Conservation (phyloP, 306 rosid species). For the Acmispon strigosus region DNA sequence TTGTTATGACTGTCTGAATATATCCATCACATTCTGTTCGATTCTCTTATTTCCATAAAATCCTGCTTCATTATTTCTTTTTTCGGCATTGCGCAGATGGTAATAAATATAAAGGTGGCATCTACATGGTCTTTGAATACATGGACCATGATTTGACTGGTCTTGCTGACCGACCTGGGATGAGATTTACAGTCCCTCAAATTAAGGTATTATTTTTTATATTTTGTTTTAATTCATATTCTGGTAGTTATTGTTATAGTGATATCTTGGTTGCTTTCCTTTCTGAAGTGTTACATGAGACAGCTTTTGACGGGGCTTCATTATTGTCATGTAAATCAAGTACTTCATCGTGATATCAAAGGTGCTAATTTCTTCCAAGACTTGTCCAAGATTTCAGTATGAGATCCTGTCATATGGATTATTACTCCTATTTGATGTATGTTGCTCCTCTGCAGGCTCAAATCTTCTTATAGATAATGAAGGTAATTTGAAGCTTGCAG, state of each 20-base stretch:
- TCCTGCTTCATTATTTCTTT: not conserved
- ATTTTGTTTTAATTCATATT: not conserved
- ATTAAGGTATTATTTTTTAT: conserved; percentile 40
- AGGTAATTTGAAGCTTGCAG: conserved; percentile 71
- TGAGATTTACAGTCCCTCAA: conserved; percentile 76
- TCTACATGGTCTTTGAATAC: conserved; percentile 78
- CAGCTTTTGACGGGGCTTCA: conserved; percentile 70
- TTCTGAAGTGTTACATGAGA: conserved; percentile 57
- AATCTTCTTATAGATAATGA: conserved; percentile 76
- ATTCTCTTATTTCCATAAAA: not conserved
- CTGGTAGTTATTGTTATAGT: not conserved
- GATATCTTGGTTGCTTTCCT: conserved; percentile 3
- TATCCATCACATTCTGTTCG: not conserved
- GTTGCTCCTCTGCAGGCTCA: conserved; percentile 46
- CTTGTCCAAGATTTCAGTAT: not conserved
- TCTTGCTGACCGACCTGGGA: conserved; percentile 70
- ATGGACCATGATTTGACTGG: conserved; percentile 85
- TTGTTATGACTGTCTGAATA: not conserved
- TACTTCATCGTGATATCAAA: conserved; percentile 79
- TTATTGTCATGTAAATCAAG: conserved; percentile 61
- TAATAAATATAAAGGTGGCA: conserved; percentile 58
- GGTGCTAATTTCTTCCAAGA: conserved; percentile 27
- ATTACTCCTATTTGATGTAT: conserved; percentile 3
- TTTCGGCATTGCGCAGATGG: conserved; percentile 33
- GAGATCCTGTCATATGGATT: not conserved